These are phyloP conservation scores for Babesia ovata DNA, from an alignment of 169 alveolate genomes.

Conservation along the genomic window DNA sequence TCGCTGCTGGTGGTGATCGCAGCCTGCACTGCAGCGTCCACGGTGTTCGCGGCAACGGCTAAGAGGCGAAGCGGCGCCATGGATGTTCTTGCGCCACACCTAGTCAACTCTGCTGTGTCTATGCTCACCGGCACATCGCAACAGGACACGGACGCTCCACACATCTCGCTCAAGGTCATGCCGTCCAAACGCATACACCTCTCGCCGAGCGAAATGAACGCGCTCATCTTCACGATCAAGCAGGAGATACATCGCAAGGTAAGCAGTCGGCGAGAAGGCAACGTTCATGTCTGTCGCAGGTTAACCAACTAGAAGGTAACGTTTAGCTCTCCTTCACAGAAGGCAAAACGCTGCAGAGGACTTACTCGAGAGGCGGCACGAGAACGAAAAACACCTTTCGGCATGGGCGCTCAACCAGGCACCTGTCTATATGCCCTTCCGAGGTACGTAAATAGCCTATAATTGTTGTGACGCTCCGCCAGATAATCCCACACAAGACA, in stretches of 20 bases:
- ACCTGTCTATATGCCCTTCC: conserved; percentile 71
- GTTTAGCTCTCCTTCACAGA: neutral
- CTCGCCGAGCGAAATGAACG: conserved; percentile 70
- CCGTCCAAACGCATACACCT: conserved; percentile 64
- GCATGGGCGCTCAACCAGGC: conserved; percentile 72
- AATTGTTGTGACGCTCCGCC: neutral
- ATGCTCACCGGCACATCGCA: conserved; percentile 23
- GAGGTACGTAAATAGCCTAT: conserved; percentile 28
- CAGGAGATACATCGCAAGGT: conserved; percentile 69
- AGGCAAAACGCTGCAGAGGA: conserved; percentile 47
- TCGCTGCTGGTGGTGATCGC: conserved; percentile 6
- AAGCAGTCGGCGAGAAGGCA: neutral
- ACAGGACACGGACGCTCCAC: conserved; percentile 53
- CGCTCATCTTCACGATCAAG: conserved; percentile 56
- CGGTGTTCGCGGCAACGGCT: neutral
- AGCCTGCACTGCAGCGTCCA: neutral
- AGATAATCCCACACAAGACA: conserved; percentile 31
- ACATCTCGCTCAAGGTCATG: conserved; percentile 63
- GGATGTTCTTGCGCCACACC: conserved; percentile 27
- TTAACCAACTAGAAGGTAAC: conserved; percentile 66
- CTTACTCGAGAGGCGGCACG: conserved; percentile 53
- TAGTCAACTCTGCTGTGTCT: conserved; percentile 29
- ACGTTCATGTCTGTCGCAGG: conserved; percentile 33
- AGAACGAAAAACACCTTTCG: conserved; percentile 65
- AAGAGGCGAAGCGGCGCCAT: conserved; percentile 8